Evolutionary conservation across 805 yeast species (phyloP).

Genomic region (Suhomyces vadensis): DNA sequence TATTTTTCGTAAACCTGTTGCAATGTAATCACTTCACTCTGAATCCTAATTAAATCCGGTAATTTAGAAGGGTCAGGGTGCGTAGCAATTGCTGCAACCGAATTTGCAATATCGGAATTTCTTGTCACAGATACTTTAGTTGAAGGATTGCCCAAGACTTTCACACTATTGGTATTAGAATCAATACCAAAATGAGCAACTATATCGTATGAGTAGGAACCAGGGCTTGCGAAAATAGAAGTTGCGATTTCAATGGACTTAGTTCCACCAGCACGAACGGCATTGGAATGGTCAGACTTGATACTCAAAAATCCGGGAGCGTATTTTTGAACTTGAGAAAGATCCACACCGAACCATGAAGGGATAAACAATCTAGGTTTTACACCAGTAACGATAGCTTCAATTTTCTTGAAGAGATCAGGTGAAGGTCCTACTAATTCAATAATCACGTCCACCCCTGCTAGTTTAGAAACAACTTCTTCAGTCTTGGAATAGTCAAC

Average conservation of each 20-base stretch:
- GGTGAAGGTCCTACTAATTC: slow-evolving; percentile 42
- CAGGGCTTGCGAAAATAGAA: slow-evolving; percentile 38
- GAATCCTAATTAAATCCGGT: slow-evolving; percentile 47
- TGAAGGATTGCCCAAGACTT: slow-evolving; percentile 42
- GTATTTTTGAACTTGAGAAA: slow-evolving; percentile 22
- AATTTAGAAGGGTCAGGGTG: slow-evolving; percentile 30
- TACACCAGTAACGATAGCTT: slow-evolving; percentile 37
- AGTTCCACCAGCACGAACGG: slow-evolving; percentile 17
- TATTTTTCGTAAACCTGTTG: slow-evolving; percentile 41
- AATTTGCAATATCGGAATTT: slow-evolving; percentile 22
- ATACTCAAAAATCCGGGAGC: slow-evolving; percentile 36
- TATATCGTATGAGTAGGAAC: slow-evolving; percentile 34
- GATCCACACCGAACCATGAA: slow-evolving; percentile 59
- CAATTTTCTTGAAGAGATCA: slow-evolving; percentile 32
- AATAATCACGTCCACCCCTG: slow-evolving; percentile 53
- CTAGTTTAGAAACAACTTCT: slow-evolving; percentile 37
- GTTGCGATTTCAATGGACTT: slow-evolving; percentile 49
- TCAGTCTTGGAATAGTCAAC: slow-evolving; percentile 29
- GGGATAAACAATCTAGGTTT: slow-evolving; percentile 58
- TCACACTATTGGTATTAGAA: slow-evolving; percentile 31
- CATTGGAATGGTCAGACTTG: slow-evolving; percentile 39
- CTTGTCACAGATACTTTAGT: slow-evolving; percentile 36
- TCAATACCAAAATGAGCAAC: slow-evolving; percentile 41
- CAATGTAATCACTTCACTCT: slow-evolving; percentile 41
- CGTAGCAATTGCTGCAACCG: slow-evolving; percentile 19